Evolutionary conservation across 805 yeast genomes (phyloP).

Genomic region (Metschnikowia orientalis): DNA sequence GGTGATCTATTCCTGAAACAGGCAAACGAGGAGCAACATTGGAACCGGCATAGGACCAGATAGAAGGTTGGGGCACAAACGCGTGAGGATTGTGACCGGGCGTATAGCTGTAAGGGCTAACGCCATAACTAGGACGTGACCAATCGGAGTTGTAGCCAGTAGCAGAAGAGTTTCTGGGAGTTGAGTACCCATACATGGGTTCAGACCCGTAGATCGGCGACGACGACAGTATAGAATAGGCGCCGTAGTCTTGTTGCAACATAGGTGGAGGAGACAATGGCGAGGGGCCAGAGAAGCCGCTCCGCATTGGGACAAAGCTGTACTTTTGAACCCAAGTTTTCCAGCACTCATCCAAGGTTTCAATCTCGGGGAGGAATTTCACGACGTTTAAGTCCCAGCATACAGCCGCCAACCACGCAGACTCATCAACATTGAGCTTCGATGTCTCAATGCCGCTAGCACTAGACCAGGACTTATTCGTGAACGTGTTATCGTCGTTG

Average conservation of each 20-base stretch:
- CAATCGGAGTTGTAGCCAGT: slow-evolving; percentile 20
- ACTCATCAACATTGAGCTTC: slow-evolving; percentile 63
- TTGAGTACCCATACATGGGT: slow-evolving; percentile 18
- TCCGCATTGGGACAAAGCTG: slow-evolving; percentile 6
- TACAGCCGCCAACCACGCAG: slow-evolving; percentile 58
- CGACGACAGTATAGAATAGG: slow-evolving; percentile 16
- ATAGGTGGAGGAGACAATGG: slow-evolving; percentile 6
- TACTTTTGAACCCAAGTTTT: slow-evolving; percentile 39
- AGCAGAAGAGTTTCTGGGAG: slow-evolving; percentile 30
- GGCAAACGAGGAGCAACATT: slow-evolving; percentile 15
- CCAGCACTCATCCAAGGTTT: slow-evolving; percentile 44
- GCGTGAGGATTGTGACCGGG: slow-evolving; percentile 4
- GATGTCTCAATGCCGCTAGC: slow-evolving; percentile 78
- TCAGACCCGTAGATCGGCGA: slow-evolving; percentile 17
- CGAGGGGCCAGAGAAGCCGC: slow-evolving; percentile 2
- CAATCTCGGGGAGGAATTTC: slow-evolving; percentile 33
- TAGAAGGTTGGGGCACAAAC: slow-evolving; percentile 14
- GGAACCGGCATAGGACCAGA: slow-evolving; percentile 24
- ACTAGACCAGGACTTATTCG: slow-evolving; percentile 91
- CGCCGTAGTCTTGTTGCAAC: slow-evolving; percentile 5
- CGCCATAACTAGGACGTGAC: slow-evolving; percentile 2
- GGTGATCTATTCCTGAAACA: too few species aligned
- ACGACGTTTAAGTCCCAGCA: slow-evolving; percentile 55
- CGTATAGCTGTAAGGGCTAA: slow-evolving; percentile 5
- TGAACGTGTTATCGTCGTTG: slow-evolving; percentile 94